Evolutionary conservation across 208 protist genomes (phyloP), one percentile per base, ranked within the genome.

Genomic region (Polymyxa betae): DNA sequence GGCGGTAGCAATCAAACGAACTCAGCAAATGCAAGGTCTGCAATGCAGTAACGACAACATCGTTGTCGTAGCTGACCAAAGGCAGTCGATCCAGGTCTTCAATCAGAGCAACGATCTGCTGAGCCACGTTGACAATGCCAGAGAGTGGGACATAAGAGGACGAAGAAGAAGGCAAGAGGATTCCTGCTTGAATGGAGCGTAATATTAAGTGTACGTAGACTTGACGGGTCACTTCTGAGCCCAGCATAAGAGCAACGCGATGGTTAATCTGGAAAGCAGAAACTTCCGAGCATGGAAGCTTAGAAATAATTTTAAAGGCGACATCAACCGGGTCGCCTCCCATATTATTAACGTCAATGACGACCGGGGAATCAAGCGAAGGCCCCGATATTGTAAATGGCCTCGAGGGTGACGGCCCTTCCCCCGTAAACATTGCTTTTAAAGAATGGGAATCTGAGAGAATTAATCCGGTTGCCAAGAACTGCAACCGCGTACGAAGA

Each of bases 101-200:
- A 35, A 82, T 5, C 72, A 82, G 72, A 43, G 16, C 72, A 82
- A 82, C 72, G 12, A 82, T 35, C 35, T 82, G 72, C 72, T 82
- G 72, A 5, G 40, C 49, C 49, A 60, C 5, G 5, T 5, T 60
- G 5, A 24, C 5, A 29, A 60, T 24, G 49, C 49, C 24, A 29
- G 49, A 60, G 5, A 60, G 49, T n/a, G n/a, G n/a, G 12, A 60
- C 12, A 5, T 24, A 60, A 5, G 49, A 24, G 12, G 5, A 24
- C 5, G 49, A 5, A 60, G 49, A 60, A 60, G 49, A 29, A 29
- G 5, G 49, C 5, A 60, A 5, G 12, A 60, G 49, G 24, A 60
- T 24, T 29, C 12, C 5, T 60, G 24, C 12, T 24, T 60, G 49
- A 60, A 60, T 60, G 5, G 49, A 5, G 12, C 49, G 49, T 24